phyloP scores from a whole-genome alignment of 164 flowering plant species.

The Kalanchoe fedtschenkoi region DNA sequence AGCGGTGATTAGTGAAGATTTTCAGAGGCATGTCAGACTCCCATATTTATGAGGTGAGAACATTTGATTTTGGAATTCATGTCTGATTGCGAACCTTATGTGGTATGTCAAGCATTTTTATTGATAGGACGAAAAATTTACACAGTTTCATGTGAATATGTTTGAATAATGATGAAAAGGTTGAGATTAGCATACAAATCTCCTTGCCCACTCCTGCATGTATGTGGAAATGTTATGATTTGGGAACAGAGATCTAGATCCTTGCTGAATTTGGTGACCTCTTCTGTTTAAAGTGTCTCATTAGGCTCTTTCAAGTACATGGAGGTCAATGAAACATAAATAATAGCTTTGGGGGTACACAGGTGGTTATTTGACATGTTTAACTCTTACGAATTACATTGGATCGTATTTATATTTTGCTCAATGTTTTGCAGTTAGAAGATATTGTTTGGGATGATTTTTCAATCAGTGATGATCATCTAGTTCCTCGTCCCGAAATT shows the following conservation, averaged over 20 bases:
- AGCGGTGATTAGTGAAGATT: constrained; percentile 23
- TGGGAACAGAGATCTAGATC: background rate
- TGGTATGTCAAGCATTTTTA: too few species aligned
- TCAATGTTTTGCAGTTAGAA: constrained; percentile 42
- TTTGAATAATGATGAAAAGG: too few species aligned
- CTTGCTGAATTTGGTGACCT: background rate
- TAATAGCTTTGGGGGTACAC: background rate
- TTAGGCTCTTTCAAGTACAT: background rate
- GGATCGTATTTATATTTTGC: constrained; percentile 9
- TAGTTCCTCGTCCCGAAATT: constrained; percentile 48
- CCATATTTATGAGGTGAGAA: constrained; percentile 34
- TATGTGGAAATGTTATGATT: background rate
- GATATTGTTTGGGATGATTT: constrained; percentile 59
- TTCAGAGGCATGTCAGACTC: constrained; percentile 37
- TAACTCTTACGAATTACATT: constrained; percentile 8
- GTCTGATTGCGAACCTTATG: background rate
- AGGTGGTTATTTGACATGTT: too few species aligned
- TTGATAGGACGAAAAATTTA: too few species aligned
- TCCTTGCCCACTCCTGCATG: too few species aligned
- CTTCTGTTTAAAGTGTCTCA: background rate
- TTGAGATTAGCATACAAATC: too few species aligned
- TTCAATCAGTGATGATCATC: constrained; percentile 53
- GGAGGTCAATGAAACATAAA: background rate
- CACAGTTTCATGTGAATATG: too few species aligned
- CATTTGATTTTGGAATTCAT: background rate